These are phyloP conservation scores for Jaminaea rosea DNA, from an alignment of 1,284 basidiomycete genomes.

Conservation along the genomic window DNA sequence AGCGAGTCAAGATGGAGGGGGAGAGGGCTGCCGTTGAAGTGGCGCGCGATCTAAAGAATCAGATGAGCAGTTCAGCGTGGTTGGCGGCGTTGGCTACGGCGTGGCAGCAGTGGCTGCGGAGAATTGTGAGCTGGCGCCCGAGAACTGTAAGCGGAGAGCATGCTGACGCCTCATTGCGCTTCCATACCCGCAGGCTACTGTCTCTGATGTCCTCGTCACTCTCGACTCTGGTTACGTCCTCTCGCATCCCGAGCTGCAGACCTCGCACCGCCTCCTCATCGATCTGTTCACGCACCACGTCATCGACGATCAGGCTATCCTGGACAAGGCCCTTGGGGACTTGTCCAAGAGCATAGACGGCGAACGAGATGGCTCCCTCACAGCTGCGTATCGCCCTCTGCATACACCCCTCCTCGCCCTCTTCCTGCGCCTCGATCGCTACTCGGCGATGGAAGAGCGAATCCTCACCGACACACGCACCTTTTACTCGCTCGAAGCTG, in stretches of 20 bases:
- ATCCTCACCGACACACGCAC: conserved; percentile 13
- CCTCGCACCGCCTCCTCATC: conserved; percentile 23
- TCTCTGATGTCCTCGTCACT: conserved; percentile 1
- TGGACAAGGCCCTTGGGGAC: conserved; percentile 10
- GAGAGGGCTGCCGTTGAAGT: conserved; percentile 23
- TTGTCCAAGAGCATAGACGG: conserved; percentile 13
- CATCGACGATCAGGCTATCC: conserved; percentile 15
- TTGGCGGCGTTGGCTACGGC: conserved; percentile 15
- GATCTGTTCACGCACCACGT: conserved; percentile 27
- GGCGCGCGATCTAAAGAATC: conserved; percentile 9
- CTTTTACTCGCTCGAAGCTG: conserved; percentile 24
- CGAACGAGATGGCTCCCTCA: not conserved
- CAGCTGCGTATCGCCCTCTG: conserved; percentile 11
- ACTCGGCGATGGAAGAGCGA: conserved; percentile 16
- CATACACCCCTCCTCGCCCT: conserved; percentile 23
- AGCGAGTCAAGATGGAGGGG: conserved; percentile 30
- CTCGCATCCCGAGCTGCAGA: conserved; percentile 4
- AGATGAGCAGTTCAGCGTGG: conserved; percentile 11
- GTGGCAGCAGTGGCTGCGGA: conserved; percentile 29
- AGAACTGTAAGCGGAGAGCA: no score
- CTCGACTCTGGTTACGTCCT: conserved; percentile 8
- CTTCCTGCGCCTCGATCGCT: conserved; percentile 20
- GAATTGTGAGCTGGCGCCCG: conserved; percentile 3
- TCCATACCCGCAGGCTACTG: conserved; percentile 1
- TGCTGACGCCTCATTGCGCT: not conserved